Evolutionary conservation across 371 early-diverging fungal species (phyloP).

Genomic region (Entomophthora muscae): DNA sequence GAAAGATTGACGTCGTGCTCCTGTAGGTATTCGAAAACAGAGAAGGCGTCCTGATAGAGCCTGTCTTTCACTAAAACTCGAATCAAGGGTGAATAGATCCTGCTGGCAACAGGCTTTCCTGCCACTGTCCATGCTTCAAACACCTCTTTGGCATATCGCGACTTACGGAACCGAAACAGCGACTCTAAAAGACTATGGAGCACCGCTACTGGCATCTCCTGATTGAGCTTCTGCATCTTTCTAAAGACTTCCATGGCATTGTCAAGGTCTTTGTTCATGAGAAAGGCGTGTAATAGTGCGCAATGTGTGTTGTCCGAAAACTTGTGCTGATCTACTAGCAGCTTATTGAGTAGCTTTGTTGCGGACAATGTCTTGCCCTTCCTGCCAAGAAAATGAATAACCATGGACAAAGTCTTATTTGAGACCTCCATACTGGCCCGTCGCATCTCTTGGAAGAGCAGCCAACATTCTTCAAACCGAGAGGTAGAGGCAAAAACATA

Average conservation of each 20-base stretch:
- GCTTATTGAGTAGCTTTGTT: neutral
- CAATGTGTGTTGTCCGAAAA: neutral
- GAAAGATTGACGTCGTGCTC: neutral
- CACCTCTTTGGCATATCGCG: neutral
- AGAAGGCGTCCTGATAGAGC: neutral
- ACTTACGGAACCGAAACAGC: neutral
- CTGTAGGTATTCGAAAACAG: neutral
- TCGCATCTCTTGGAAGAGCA: neutral
- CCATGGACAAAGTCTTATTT: neutral
- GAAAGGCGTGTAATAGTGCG: neutral
- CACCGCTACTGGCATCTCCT: neutral
- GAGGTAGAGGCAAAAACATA: neutral
- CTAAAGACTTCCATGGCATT: neutral
- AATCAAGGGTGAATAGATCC: neutral
- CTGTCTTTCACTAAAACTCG: neutral
- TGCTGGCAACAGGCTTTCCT: neutral
- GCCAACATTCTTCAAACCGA: slow-evolving; percentile 4
- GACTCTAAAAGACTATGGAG: neutral
- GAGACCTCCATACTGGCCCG: neutral
- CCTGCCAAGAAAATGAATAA: neutral
- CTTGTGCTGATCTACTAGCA: neutral
- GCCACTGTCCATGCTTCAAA: neutral
- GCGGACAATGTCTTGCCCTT: neutral
- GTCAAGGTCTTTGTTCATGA: neutral
- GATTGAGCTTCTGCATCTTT: neutral